Base-by-base conservation (phyloP, 495 filamentous ascomycete genomes). In the Xylaria grammica region DNA sequence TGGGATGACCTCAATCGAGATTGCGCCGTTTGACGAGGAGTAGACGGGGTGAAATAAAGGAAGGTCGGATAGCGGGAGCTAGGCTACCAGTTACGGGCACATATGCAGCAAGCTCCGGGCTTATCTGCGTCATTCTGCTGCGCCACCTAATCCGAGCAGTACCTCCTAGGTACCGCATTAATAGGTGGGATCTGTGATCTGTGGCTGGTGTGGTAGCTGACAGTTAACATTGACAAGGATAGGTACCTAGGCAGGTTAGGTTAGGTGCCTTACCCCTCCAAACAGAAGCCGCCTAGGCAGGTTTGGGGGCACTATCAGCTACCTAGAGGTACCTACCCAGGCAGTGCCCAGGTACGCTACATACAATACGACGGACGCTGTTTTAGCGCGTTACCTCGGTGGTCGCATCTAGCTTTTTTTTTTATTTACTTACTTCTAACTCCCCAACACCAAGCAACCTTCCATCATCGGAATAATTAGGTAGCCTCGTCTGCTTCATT, bases 181-280 rank as follows among this genome's bases (percentile, higher is more conserved):
- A n/a, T n/a, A n/a, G n/a, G n/a, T n/a, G n/a, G n/a, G n/a, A n/a
- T n/a, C n/a, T n/a, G n/a, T n/a, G n/a, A n/a, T 10, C 15, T 57
- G 36, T 57, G 54, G 44, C 61, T 26, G 24, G 34, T 10, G 3
- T 15, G 8, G 40, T 11, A 42, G 7, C 34, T 36, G 11, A 6
- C 34, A 11, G 11, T 5, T 24, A 20, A 7, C 30, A 52, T 34
- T 22, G 38, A 34, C 36, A 68, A 65, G 62, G 62, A 51, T 65
- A 45, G 62, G 46, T 45, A 65, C 61, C 65, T 61, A 53, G 57
- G 40, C 49, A 55, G 45, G 24, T 26, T 62, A 46, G 27, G 34
- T n/a, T 11, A 36, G 32, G 32, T 44, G 15, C 40, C 6, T 1
- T 40, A 24, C 54, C 54, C 36, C 54, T 57, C 36, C 54, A 57